phyloP scores from a whole-genome alignment of 2,329 filamentous ascomycete species.

The Claviceps purpurea region DNA sequence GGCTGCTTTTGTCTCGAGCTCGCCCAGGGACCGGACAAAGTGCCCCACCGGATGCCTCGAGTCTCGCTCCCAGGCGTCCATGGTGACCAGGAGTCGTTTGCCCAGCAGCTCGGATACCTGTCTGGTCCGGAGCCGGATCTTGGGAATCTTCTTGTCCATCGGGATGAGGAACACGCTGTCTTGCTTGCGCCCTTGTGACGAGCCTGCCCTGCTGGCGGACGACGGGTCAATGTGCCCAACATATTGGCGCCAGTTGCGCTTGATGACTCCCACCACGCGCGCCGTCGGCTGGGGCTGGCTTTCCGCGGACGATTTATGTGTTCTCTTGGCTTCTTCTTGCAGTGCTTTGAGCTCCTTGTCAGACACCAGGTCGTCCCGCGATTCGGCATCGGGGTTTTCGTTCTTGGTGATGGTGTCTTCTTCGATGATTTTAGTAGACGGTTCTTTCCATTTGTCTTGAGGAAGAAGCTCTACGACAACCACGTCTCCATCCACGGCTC shows the following conservation, averaged over 20 bases:
- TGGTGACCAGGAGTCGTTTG: conserved; percentile 82
- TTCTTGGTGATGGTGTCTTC: conserved; percentile 86
- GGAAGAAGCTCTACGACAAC: conserved; percentile 89
- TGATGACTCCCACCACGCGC: conserved; percentile 80
- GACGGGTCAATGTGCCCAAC: conserved; percentile 89
- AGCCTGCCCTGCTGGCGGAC: conserved; percentile 60
- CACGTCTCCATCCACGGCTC: conserved; percentile 79
- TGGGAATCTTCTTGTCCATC: conserved; percentile 96
- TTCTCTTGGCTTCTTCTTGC: conserved; percentile 81
- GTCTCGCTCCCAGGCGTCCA: conserved; percentile 91
- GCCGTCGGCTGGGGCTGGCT: conserved; percentile 79
- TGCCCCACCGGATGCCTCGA: conserved; percentile 87
- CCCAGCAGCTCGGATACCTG: conserved; percentile 82
- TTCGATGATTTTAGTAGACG: conserved; percentile 90
- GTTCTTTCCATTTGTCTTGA: conserved; percentile 92
- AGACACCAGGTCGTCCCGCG: conserved; percentile 63
- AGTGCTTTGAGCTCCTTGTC: conserved; percentile 76
- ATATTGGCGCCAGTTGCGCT: conserved; percentile 95
- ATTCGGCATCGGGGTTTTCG: conserved; percentile 81
- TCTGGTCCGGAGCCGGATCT: conserved; percentile 83
- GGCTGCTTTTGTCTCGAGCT: conserved; percentile 91
- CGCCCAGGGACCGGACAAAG: conserved; percentile 83
- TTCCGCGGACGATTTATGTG: conserved; percentile 64
- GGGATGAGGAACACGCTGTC: conserved; percentile 91
- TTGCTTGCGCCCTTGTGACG: conserved; percentile 67